Percentiles rank a stretch among this genome's conserved stretches.
phyloP scores from a whole-genome alignment of 306 rosid species.

The Spatholobus suberectus region DNA sequence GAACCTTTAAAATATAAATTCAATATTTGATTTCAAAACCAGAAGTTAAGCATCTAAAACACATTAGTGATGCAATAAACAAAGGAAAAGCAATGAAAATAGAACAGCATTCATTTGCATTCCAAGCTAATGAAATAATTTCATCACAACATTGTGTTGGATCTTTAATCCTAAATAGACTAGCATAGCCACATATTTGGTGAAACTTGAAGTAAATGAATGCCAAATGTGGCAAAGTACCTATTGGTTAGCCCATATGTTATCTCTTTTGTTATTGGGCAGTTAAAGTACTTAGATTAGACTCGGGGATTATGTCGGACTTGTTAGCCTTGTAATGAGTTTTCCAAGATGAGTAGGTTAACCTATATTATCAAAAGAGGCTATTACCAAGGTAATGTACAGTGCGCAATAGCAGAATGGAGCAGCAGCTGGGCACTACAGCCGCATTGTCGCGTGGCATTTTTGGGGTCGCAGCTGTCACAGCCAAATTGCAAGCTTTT shows the following conservation, averaged over 20 bases:
- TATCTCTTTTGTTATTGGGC: neutral
- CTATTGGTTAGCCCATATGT: neutral
- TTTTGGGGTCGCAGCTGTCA: too few relatives aligned
- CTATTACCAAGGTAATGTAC: neutral
- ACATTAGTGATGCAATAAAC: neutral
- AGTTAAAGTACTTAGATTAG: neutral
- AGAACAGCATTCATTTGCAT: neutral
- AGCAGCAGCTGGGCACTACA: too few relatives aligned
- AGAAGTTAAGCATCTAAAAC: slow-evolving; percentile 17
- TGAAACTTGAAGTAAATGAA: neutral
- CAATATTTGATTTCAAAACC: slow-evolving; percentile 20
- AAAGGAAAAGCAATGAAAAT: slow-evolving; percentile 5
- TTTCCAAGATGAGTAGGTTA: neutral
- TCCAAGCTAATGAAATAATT: neutral
- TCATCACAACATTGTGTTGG: neutral
- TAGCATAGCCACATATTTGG: neutral
- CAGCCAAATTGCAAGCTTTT: neutral
- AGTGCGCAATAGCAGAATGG: too few relatives aligned
- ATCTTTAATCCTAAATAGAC: neutral
- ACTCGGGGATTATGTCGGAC: neutral
- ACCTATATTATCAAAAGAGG: neutral
- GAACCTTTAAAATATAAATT: slow-evolving; percentile 11
- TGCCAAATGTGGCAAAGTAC: neutral
- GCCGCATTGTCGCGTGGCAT: too few relatives aligned
- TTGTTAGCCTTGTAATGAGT: neutral